Evolutionary conservation across 2,329 filamentous ascomycete species (phyloP), one percentile per base, ranked within the genome.

Genomic region (Trichocomaceae sp.): DNA sequence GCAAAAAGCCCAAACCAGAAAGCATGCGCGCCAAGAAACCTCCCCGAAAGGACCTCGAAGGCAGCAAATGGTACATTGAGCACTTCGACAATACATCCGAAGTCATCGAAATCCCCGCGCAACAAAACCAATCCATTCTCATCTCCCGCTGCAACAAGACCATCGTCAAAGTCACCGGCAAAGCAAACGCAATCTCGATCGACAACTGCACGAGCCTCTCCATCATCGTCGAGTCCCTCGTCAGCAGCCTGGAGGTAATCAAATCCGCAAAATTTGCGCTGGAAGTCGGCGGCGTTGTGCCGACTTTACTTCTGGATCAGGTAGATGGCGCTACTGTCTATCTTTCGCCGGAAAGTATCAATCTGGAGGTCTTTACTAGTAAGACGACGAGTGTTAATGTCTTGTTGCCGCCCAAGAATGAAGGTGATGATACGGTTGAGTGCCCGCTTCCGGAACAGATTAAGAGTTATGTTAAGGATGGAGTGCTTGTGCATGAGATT

Each of bases 1-100:
- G 85, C 62, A 92, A 90, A 74, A 91, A 90, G 72, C 86, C 87
- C 51, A 92, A 92, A 76, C 88, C 88, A 2, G 85, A 92, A 72
- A 89, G 82, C 71, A 88, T 93, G 86, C 84, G 88, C 49, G 79
- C 83, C 29, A 91, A 90, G 78, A 93, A 90, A 74, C 87, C 87
- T 51, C 78, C 87, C 10, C 85, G 83, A 69, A 89, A 87, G 77
- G 85, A 87, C 60, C 80, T 93, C 1, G 86, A 90, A 58, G 87
- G 87, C 52, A 96, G 90, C 74, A 97, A 97, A 73, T 99, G 93
- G 93, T 83, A 86, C 55, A 83, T 99, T 64, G 93, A 97, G 79
- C 93, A 99, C 76, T 97, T 84, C 66, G 93, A 99, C 50, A 88
- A 85, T 58, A 75, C 77, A 52, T 82, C 84, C 57, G 78, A 84